Conservation (phyloP, 225 moss, liverwort and hornwort genomes). For the Asterella californica region DNA sequence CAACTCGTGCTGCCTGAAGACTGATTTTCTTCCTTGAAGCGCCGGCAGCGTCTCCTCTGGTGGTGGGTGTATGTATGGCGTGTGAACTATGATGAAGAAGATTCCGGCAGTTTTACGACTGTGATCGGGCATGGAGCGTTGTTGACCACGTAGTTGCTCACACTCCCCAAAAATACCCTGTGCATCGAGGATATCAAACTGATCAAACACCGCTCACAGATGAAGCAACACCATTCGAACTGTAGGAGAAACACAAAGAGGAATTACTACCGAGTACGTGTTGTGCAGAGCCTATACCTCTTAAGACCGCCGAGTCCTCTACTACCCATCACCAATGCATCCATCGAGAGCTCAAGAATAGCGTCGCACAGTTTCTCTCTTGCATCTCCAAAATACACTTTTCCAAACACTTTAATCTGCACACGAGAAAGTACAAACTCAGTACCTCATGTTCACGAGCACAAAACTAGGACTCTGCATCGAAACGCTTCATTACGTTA, state of each 20-base stretch:
- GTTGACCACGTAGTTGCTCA: conserved; percentile 61
- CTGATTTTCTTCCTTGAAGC: not conserved
- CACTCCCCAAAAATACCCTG: conserved; percentile 64
- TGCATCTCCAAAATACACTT: conserved; percentile 81
- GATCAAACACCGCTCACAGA: not conserved
- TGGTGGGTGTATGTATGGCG: not conserved
- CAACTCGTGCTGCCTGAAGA: not conserved
- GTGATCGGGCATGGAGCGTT: conserved; percentile 60
- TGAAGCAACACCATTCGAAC: no score
- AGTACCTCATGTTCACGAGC: not conserved
- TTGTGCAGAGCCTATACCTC: conserved; percentile 36
- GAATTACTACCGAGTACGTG: no score
- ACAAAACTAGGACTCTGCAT: not conserved
- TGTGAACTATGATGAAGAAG: not conserved
- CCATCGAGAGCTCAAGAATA: conserved; percentile 55
- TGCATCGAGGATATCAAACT: not conserved
- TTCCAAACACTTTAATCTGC: conserved; percentile 53
- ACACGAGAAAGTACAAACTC: not conserved
- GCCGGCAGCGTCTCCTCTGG: not conserved
- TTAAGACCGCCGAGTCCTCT: conserved; percentile 67
- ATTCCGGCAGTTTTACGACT: conserved; percentile 57
- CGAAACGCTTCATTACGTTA: not conserved
- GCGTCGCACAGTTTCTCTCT: conserved; percentile 57
- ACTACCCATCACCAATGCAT: conserved; percentile 78
- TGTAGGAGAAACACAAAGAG: no score